Percentiles rank a stretch among this genome's conserved stretches.
phyloP scores from a whole-genome alignment of 2,329 filamentous ascomycete species.

The Bipolaris bicolor region DNA sequence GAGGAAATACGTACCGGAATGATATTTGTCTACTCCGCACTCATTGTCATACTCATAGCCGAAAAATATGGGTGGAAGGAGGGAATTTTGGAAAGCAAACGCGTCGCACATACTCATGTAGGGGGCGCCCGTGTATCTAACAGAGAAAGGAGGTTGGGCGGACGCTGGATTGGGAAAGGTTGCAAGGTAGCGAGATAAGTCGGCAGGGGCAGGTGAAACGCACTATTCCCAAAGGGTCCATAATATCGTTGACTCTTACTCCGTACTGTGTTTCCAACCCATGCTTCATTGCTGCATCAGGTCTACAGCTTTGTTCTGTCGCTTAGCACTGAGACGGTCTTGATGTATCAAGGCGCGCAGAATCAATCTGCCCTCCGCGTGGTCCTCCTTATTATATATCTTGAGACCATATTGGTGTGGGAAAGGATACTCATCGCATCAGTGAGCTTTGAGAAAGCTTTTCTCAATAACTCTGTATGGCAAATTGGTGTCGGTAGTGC shows the following conservation, averaged over 20 bases:
- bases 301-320: neutral
- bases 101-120: neutral
- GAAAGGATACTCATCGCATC: slow-evolving; percentile 43
- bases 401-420: slow-evolving; percentile 38
- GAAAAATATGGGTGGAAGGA: neutral
- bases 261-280: neutral
- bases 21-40: neutral
- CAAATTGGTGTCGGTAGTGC: slow-evolving; percentile 1
- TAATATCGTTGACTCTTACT: neutral
- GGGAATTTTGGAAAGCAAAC: neutral
- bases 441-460: neutral
- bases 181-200: neutral
- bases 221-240: neutral
- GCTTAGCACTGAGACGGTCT: neutral
- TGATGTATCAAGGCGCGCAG: slow-evolving; percentile 24
- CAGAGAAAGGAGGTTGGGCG: neutral
- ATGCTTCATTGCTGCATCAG: neutral
- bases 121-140: neutral
- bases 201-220: neutral
- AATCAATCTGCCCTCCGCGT: slow-evolving; percentile 44
- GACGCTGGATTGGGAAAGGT: neutral
- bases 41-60: neutral
- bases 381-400: slow-evolving; percentile 50
- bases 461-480: neutral
- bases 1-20: neutral